Conservation (phyloP, 345 rosid genomes). For the Adansonia digitata region DNA sequence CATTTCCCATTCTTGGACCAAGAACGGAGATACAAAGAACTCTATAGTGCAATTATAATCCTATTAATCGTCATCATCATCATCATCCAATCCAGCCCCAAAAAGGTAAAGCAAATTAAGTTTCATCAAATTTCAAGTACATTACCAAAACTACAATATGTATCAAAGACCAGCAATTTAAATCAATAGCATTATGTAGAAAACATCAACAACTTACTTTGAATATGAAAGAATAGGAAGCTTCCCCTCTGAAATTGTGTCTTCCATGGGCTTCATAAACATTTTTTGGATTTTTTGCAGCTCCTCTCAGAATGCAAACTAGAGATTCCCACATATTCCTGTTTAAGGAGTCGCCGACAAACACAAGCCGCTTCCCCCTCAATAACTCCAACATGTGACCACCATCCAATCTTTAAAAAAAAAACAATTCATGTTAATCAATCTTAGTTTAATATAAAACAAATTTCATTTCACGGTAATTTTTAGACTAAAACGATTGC, state of each 20-base stretch:
- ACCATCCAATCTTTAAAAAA: slow-evolving; percentile 53
- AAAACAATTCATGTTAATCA: slow-evolving; percentile 4
- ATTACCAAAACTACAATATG: neutral
- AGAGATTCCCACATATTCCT: slow-evolving; percentile 99
- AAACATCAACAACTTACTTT: slow-evolving; percentile 44
- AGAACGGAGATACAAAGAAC: slow-evolving; percentile 85
- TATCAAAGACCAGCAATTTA: neutral
- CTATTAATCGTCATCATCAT: slow-evolving; percentile 30
- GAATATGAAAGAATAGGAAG: slow-evolving; percentile 78
- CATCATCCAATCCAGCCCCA: neutral
- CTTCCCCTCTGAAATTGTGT: slow-evolving; percentile 68
- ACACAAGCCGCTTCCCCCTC: slow-evolving; percentile 79
- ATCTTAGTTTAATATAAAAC: neutral
- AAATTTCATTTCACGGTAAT: neutral
- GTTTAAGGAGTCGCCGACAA: slow-evolving; percentile 89
- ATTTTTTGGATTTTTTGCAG: slow-evolving; percentile 56
- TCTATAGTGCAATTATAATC: slow-evolving; percentile 73
- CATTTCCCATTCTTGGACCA: slow-evolving; percentile 90
- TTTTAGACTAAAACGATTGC: too few species aligned
- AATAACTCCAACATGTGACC: slow-evolving; percentile 60
- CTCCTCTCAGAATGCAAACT: slow-evolving; percentile 69
- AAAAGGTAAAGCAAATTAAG: neutral
- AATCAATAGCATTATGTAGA: neutral
- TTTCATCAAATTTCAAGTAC: neutral
- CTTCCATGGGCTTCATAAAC: slow-evolving; percentile 82